Conservation (phyloP, 345 rosid species). For the Brassica napus region DNA sequence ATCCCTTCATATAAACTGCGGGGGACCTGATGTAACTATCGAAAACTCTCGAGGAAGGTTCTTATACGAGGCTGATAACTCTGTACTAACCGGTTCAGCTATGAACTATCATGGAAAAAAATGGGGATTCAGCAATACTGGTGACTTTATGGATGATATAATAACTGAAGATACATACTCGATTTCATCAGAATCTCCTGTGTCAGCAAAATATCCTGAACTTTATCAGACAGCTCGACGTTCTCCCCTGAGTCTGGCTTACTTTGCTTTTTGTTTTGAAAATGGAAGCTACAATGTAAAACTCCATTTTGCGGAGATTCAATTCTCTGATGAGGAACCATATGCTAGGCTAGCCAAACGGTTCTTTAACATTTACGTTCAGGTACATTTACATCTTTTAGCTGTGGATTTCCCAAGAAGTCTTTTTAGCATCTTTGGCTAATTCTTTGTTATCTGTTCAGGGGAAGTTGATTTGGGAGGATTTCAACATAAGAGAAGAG, state of each 20-base stretch:
- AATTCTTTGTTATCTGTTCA: constrained; percentile 16
- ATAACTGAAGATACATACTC: constrained; percentile 32
- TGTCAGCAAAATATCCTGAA: constrained; percentile 36
- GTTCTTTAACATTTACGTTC: constrained; percentile 48
- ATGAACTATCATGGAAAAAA: constrained; percentile 14
- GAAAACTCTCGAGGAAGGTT: constrained; percentile 26
- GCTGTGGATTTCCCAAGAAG: background rate
- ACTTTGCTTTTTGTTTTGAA: constrained; percentile 57
- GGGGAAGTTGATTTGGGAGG: constrained; percentile 50
- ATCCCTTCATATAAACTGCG: constrained; percentile 41
- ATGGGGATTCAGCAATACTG: constrained; percentile 43
- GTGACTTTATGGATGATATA: constrained; percentile 45
- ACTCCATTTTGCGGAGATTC: constrained; percentile 70
- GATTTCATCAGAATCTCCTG: constrained; percentile 20
- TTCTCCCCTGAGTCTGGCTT: constrained; percentile 63
- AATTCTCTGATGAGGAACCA: constrained; percentile 48
- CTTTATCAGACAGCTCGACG: constrained; percentile 55
- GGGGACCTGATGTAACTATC: constrained; percentile 36
- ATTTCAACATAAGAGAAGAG: constrained; percentile 51
- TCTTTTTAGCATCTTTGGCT: background rate
- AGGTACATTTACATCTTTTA: constrained; percentile 17
- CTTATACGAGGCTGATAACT: constrained; percentile 38
- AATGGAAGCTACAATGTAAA: constrained; percentile 63
- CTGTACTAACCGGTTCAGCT: constrained; percentile 21
- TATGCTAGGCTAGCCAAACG: constrained; percentile 59